Evolutionary conservation across 1,284 basidiomycete genomes (phyloP).

Genomic region (Cystobasidiaceae sp.): DNA sequence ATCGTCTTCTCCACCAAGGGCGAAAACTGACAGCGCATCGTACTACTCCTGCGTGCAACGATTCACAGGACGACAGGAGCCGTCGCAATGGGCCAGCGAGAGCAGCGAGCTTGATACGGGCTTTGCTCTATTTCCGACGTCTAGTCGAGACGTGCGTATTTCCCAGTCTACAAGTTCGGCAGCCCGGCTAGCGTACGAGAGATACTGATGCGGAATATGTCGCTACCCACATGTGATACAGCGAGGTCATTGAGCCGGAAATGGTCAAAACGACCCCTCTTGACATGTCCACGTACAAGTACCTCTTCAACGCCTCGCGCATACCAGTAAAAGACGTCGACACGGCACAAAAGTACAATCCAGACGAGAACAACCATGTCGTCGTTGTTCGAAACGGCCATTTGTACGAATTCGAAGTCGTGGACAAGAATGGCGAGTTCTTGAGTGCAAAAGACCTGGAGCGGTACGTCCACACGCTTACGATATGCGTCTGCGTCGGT

Average conservation of each 20-base stretch:
- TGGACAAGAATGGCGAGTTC: constrained; percentile 58
- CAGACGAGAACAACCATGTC: constrained; percentile 73
- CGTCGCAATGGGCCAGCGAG: constrained; percentile 50
- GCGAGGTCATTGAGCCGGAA: constrained; percentile 81
- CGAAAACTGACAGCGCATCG: neutral
- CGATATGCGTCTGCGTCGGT: neutral
- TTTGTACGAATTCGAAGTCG: constrained; percentile 75
- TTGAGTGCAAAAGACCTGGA: constrained; percentile 74
- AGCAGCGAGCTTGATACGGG: constrained; percentile 75
- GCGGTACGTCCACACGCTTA: constrained; percentile 52
- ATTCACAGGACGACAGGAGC: constrained; percentile 19
- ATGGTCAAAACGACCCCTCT: constrained; percentile 74
- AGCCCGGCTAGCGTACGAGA: neutral
- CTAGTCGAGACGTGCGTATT: constrained; percentile 67
- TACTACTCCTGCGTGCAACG: neutral
- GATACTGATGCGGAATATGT: neutral
- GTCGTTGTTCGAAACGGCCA: constrained; percentile 86
- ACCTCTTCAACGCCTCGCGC: constrained; percentile 88
- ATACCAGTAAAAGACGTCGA: constrained; percentile 81
- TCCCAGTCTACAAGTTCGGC: neutral
- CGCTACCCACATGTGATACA: constrained; percentile 42
- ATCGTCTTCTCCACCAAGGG: neutral
- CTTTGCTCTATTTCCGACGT: constrained; percentile 72
- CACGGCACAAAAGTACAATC: constrained; percentile 74
- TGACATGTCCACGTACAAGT: constrained; percentile 94